Base-by-base conservation (phyloP, 768 basidiomycete species). In the Mycena polygramma region DNA sequence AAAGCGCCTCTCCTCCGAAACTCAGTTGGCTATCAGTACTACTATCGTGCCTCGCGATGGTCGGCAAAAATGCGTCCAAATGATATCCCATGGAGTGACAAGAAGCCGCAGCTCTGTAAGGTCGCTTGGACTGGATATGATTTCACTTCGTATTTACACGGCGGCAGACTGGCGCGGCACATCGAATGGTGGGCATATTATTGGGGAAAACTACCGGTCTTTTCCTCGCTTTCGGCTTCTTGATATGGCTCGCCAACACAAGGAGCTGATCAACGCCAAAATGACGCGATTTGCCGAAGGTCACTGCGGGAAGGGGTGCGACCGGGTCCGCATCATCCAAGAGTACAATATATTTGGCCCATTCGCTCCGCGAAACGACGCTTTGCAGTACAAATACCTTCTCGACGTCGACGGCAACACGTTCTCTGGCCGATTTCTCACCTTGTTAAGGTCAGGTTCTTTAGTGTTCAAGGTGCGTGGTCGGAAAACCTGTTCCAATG, bases 361-460 rank as follows among this genome's bases (percentile, higher is more conserved):
- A 10, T 5, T 24, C 1, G 61, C 41, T 0, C 46, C 64, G 20
- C 14, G 26, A 43, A 26, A 46, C n/a, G 71, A 74, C 2, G 37
- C 52, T 4, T 6, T 59, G 14, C 19, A 60, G 45, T 74, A 69
- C 61, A 72, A 70, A 35, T 74, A 74, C 49, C 59, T 69, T 4
- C 41, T 72, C 15, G 73, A 74, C 36, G 37, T 74, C 39, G 73
- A 74, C 39, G 73, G 73, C 22, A 74, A 74, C 63, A 74, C 73
- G 26, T 74, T 74, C 46, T 66, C 63, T 22, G 73, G 73, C 13
- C 67, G 73, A 19, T 74, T 71, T 46, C 48, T 74, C 37, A 51
- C n/a, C 20, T 24, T 72, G 13, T 19, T 74, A 17, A 71, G 43
- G 35, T 74, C 73, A 9, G 73, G 73, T 4, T 71, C 73, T 17